phyloP scores from a whole-genome alignment of 306 rosid genomes.

The Rubus idaeus region DNA sequence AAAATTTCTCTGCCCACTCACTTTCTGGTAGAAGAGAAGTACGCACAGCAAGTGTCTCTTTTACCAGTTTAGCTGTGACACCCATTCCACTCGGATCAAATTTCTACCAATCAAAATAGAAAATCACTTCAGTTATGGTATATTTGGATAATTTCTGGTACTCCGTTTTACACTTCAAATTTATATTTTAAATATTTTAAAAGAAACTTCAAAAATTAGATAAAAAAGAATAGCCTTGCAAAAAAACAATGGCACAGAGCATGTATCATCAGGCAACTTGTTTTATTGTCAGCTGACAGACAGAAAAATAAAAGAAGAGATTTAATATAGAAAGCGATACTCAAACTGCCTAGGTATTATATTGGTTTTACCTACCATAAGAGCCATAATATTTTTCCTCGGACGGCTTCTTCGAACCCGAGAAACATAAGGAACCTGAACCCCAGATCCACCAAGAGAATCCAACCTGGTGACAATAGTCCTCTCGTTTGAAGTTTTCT shows the following conservation, averaged over 20 bases:
- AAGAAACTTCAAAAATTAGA: not conserved
- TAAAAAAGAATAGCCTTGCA: not conserved
- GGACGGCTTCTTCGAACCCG: slow-evolving; percentile 95
- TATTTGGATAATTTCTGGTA: slow-evolving; percentile 11
- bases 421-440: slow-evolving; percentile 82
- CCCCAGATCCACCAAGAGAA: slow-evolving; percentile 76
- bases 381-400: slow-evolving; percentile 67
- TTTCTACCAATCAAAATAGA: slow-evolving; percentile 40
- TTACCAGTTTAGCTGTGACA: slow-evolving; percentile 43
- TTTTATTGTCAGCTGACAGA: slow-evolving; percentile 4
- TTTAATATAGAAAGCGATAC: slow-evolving; percentile 8
- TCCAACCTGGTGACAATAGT: slow-evolving; percentile 64
- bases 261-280: not conserved
- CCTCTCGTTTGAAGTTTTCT: slow-evolving; percentile 46
- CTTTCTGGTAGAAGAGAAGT: slow-evolving; percentile 40
- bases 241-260: not conserved
- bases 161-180: not conserved
- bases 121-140: slow-evolving; percentile 16
- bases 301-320: not conserved
- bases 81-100: slow-evolving; percentile 48
- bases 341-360: slow-evolving; percentile 5
- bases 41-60: slow-evolving; percentile 38
- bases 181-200: not conserved
- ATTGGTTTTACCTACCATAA: slow-evolving; percentile 61
- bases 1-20: slow-evolving; percentile 33